Conservation (phyloP, 257 asterid species). For the Capsicum rhomboideum region DNA sequence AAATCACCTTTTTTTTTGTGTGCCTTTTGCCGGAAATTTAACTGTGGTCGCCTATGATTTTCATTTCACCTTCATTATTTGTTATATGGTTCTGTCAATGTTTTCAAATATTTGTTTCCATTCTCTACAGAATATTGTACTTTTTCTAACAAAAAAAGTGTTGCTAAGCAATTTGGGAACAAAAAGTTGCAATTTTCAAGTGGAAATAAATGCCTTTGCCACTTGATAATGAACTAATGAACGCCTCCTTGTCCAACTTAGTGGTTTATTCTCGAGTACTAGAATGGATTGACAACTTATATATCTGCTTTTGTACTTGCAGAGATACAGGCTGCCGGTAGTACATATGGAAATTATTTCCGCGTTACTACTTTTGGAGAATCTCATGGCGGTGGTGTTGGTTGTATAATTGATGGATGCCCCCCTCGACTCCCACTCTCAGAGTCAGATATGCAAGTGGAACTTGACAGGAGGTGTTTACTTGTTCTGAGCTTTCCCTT, state of each 20-base stretch:
- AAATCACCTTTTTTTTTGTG: neutral
- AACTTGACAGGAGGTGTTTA: conserved; percentile 85
- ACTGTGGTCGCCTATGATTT: neutral
- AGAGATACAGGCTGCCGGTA: conserved; percentile 81
- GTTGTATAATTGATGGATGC: conserved; percentile 93
- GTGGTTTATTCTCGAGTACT: neutral
- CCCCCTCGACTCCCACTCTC: conserved; percentile 93
- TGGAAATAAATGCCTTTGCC: neutral
- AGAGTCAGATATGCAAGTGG: conserved; percentile 88
- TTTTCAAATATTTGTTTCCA: neutral
- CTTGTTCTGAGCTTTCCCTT: neutral
- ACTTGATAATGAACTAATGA: neutral
- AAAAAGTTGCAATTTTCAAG: neutral
- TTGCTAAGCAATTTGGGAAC: neutral
- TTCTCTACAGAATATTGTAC: neutral
- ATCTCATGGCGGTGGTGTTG: conserved; percentile 99
- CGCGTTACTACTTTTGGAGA: conserved; percentile 97
- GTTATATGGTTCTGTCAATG: neutral
- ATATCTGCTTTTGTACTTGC: conserved; percentile 12
- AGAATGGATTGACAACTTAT: neutral
- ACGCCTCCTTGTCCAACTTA: neutral
- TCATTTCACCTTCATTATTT: neutral
- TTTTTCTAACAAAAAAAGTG: neutral
- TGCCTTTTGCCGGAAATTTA: neutral
- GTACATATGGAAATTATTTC: conserved; percentile 66